A percentile compares a stretch with the other conserved stretches of the same genome.
Conservation (phyloP, 2,329 filamentous ascomycete genomes). For the Penicillium griseofulvum region DNA sequence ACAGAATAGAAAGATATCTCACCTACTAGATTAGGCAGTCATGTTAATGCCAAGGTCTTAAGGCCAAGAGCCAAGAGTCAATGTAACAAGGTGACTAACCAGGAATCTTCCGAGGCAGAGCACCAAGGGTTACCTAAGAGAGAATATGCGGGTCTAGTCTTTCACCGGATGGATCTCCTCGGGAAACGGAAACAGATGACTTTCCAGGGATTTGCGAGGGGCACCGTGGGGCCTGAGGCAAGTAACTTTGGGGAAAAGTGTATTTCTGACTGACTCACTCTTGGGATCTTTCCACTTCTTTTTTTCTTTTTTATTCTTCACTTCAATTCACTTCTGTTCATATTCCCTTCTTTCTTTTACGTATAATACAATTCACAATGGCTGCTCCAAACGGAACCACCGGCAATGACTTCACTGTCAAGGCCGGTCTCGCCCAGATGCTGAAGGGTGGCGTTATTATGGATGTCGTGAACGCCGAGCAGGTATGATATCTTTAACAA, state of each 20-base stretch:
- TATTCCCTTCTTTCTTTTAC: conserved; percentile 4
- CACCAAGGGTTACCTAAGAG: background rate
- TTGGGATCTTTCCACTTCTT: background rate
- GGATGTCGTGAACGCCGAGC: conserved; percentile 92
- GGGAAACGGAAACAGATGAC: conserved; percentile 6
- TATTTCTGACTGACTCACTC: conserved; percentile 24
- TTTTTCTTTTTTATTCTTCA: conserved; percentile 6
- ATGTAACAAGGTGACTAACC: background rate
- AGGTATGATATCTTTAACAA: conserved; percentile 46
- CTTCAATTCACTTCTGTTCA: conserved; percentile 4
- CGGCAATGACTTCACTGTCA: conserved; percentile 73
- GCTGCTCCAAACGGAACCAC: conserved; percentile 34
- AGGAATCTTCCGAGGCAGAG: background rate
- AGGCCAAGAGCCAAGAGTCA: background rate
- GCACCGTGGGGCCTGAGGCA: conserved; percentile 11
- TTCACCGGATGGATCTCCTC: conserved; percentile 7
- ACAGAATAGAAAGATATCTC: background rate
- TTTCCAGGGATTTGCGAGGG: conserved; percentile 7
- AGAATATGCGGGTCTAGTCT: conserved; percentile 18
- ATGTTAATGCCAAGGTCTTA: background rate
- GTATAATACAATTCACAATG: conserved; percentile 30
- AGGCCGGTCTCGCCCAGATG: conserved; percentile 95
- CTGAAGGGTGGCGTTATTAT: conserved; percentile 99
- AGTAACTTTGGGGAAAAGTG: conserved; percentile 17
- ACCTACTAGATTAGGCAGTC: background rate